phyloP scores from a whole-genome alignment of 1,284 basidiomycete species.

The Agroathelia rolfsii region DNA sequence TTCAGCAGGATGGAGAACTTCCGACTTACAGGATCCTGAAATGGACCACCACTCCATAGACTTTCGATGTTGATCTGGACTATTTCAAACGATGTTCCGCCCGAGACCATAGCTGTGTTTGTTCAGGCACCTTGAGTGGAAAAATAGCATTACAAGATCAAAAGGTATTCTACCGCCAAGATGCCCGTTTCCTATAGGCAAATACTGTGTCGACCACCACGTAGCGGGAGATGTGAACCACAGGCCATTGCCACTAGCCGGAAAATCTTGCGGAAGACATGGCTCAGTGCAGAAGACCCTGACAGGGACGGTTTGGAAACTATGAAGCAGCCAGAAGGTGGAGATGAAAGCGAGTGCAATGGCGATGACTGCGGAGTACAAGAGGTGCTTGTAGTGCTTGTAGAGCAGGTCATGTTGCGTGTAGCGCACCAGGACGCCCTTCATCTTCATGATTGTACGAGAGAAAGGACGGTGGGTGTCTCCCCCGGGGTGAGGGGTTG shows the following conservation, averaged over 20 bases:
- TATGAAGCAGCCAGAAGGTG: no score
- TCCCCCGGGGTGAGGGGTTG: no score
- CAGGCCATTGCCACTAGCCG: constrained; percentile 59
- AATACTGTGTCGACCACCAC: constrained; percentile 47
- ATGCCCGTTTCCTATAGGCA: constrained; percentile 68
- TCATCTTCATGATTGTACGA: no score
- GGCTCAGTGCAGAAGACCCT: no score
- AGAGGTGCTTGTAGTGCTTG: no score
- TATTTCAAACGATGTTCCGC: constrained; percentile 47
- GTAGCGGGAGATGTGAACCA: constrained; percentile 51
- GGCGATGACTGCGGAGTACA: no score
- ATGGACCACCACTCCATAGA: constrained; percentile 68
- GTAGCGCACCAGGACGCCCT: no score
- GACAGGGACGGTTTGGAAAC: no score
- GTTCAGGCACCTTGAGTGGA: background rate
- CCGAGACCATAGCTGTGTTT: constrained; percentile 55
- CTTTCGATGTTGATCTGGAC: constrained; percentile 67
- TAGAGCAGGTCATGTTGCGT: no score
- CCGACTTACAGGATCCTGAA: constrained; percentile 46
- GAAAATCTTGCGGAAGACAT: constrained; percentile 42
- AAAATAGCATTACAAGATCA: constrained; percentile 9
- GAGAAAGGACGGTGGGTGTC: no score
- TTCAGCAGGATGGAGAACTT: constrained; percentile 3
- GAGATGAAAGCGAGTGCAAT: no score
- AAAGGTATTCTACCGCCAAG: constrained; percentile 49